Percentiles rank a stretch among this genome's conserved stretches.
Conservation (phyloP, 148 eudicot genomes). For the Simmondsia chinensis region DNA sequence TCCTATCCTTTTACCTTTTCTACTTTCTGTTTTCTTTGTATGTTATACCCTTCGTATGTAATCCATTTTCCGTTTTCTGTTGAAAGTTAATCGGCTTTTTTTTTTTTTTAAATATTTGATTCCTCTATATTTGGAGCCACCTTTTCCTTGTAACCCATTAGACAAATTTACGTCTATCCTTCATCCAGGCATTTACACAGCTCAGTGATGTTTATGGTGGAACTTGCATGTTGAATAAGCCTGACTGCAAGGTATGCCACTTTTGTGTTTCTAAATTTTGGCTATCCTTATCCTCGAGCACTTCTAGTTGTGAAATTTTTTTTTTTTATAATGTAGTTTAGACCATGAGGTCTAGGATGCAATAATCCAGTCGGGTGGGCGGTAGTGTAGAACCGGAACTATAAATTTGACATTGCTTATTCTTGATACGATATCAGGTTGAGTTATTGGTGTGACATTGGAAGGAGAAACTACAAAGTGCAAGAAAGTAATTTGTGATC, state of each 20-base stretch:
- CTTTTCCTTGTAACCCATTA: too few relatives aligned
- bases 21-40: not conserved
- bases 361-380: too few relatives aligned
- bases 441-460: conserved; percentile 85
- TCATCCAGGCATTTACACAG: conserved; percentile 78
- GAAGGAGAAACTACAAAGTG: conserved; percentile 98
- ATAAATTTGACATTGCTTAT: conserved; percentile 4
- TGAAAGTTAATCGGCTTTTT: not conserved
- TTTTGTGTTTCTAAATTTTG: not conserved
- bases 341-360: too few relatives aligned
- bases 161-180: too few relatives aligned
- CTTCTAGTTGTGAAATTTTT: conserved; percentile 1
- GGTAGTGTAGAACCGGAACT: too few relatives aligned
- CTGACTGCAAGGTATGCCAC: conserved; percentile 84
- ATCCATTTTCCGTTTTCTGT: not conserved
- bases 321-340: too few relatives aligned
- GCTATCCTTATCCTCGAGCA: not conserved
- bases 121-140: too few relatives aligned
- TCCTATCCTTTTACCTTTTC: not conserved
- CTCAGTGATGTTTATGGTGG: conserved; percentile 99
- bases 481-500: conserved; percentile 98
- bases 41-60: not conserved
- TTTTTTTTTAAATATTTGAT: too few relatives aligned
- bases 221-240: conserved; percentile 92
- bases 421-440: conserved; percentile 37